A percentile compares a stretch with the other conserved stretches of the same genome.
These are phyloP conservation scores for Apiotrichum akiyoshidainum DNA, from an alignment of 1,284 basidiomycete genomes.

Conservation along the genomic window DNA sequence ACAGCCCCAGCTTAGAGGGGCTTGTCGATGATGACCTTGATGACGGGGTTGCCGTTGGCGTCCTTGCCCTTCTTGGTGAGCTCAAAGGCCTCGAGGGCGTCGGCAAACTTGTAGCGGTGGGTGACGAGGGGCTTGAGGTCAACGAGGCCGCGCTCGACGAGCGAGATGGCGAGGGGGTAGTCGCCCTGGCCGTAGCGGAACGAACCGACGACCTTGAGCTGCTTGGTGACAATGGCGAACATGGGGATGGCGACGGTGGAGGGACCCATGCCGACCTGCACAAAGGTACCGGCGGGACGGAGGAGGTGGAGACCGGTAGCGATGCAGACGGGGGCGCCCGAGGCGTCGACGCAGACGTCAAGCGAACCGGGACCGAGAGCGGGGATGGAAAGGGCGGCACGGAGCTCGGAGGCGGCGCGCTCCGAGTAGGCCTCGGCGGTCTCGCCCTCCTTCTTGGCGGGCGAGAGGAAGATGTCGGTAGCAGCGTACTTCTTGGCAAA, in stretches of 20 bases:
- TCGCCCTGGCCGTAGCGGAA: conserved; percentile 52
- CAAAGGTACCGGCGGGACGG: conserved; percentile 58
- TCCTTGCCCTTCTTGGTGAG: conserved; percentile 65
- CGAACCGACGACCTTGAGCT: conserved; percentile 46
- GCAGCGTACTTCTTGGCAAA: conserved; percentile 87
- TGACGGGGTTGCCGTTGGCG: conserved; percentile 54
- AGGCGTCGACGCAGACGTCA: conserved; percentile 61
- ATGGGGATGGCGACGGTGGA: conserved; percentile 44
- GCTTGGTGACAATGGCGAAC: conserved; percentile 45
- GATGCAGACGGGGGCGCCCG: conserved; percentile 63
- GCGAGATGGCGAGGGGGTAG: conserved; percentile 56
- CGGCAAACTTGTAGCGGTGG: conserved; percentile 59
- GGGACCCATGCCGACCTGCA: conserved; percentile 50
- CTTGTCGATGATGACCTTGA: conserved; percentile 48
- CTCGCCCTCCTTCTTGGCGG: conserved; percentile 62
- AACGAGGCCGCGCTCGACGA: conserved; percentile 56
- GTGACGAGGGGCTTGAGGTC: conserved; percentile 57
- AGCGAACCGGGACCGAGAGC: conserved; percentile 53
- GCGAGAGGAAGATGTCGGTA: conserved; percentile 73
- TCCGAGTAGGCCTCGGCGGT: conserved; percentile 64
- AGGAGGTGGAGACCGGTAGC: conserved; percentile 57
- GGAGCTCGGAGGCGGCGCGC: conserved; percentile 51
- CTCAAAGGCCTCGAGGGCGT: conserved; percentile 57
- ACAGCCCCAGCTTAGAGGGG: neutral
- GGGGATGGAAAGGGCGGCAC: conserved; percentile 51